A percentile compares a stretch with the other conserved stretches of the same genome.
Conservation (phyloP, 2,329 filamentous ascomycete genomes). For the Alternaria panax region DNA sequence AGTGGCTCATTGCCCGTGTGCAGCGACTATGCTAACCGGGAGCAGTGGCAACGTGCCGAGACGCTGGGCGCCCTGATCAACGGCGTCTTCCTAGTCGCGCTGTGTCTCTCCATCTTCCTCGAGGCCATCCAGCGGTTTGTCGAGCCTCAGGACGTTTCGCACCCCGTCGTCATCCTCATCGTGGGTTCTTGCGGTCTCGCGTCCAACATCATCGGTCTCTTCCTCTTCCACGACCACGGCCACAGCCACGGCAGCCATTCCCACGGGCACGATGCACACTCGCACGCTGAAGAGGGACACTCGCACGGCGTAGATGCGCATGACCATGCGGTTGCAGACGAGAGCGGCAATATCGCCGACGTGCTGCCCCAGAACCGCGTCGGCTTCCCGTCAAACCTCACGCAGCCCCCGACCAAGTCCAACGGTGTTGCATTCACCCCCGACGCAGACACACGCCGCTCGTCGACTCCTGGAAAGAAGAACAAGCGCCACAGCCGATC, state of each 20-base stretch:
- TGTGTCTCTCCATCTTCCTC: conserved; percentile 95
- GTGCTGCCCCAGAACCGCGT: conserved; percentile 69
- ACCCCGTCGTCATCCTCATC: conserved; percentile 85
- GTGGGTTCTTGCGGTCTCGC: conserved; percentile 86
- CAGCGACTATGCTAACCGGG: conserved; percentile 23
- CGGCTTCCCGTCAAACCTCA: conserved; percentile 53
- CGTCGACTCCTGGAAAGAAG: conserved; percentile 41
- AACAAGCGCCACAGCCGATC: conserved; percentile 67
- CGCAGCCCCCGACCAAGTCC: conserved; percentile 22
- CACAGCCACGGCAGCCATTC: conserved; percentile 75
- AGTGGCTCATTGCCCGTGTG: conserved; percentile 47
- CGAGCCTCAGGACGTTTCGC: conserved; percentile 85
- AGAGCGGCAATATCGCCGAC: conserved; percentile 66
- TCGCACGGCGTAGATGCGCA: conserved; percentile 55
- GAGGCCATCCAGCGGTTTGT: conserved; percentile 92
- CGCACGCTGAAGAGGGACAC: conserved; percentile 62
- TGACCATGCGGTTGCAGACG: conserved; percentile 59
- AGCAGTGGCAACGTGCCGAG: conserved; percentile 92
- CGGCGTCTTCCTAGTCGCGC: conserved; percentile 93
- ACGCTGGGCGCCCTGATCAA: conserved; percentile 96
- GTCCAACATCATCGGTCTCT: conserved; percentile 88
- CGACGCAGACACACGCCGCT: conserved; percentile 27
- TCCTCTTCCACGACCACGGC: conserved; percentile 91
- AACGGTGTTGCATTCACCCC: conserved; percentile 26
- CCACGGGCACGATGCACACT: conserved; percentile 56